Conservation (phyloP, 1,284 basidiomycete species). For the Austroboletus olivaceoglutinosus region DNA sequence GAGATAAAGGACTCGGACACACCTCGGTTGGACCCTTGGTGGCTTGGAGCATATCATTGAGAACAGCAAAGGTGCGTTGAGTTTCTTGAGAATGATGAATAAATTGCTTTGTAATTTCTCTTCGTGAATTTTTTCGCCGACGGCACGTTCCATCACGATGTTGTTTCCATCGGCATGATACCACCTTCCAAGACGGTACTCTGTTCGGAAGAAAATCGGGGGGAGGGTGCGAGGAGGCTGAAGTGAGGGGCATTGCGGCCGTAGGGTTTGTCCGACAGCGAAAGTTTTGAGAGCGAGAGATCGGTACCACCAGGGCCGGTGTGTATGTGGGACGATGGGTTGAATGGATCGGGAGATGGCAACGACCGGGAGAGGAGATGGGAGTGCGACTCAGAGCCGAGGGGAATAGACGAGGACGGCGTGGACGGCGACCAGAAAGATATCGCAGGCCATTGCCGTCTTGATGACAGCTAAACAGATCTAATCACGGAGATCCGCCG, state of each 20-base stretch:
- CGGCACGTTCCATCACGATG: constrained; percentile 18
- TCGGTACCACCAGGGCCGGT: constrained; percentile 51
- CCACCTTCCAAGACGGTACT: constrained; percentile 29
- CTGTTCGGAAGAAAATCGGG: constrained; percentile 24
- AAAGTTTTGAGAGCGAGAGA: constrained; percentile 63
- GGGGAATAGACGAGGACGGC: constrained; percentile 28
- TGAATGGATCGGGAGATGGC: constrained; percentile 34
- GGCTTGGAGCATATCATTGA: constrained; percentile 62
- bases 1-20: constrained; percentile 13
- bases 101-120: constrained; percentile 72
- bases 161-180: constrained; percentile 26
- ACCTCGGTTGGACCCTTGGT: constrained; percentile 68
- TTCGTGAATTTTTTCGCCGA: constrained; percentile 51
- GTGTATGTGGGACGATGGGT: constrained; percentile 39
- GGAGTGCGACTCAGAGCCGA: constrained; percentile 35
- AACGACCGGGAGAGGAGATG: constrained; percentile 53
- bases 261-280: constrained; percentile 42
- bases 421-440: constrained; percentile 34
- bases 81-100: constrained; percentile 64
- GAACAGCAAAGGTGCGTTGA: constrained; percentile 65
- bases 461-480: too few species aligned
- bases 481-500: constrained; percentile 5
- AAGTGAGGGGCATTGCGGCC: constrained; percentile 35
- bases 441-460: too few species aligned
- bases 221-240: constrained; percentile 42